Evolutionary conservation across 192 early-diverging fungal species (phyloP), one percentile per base, ranked within the genome.

Genomic region (Podila clonocystis): DNA sequence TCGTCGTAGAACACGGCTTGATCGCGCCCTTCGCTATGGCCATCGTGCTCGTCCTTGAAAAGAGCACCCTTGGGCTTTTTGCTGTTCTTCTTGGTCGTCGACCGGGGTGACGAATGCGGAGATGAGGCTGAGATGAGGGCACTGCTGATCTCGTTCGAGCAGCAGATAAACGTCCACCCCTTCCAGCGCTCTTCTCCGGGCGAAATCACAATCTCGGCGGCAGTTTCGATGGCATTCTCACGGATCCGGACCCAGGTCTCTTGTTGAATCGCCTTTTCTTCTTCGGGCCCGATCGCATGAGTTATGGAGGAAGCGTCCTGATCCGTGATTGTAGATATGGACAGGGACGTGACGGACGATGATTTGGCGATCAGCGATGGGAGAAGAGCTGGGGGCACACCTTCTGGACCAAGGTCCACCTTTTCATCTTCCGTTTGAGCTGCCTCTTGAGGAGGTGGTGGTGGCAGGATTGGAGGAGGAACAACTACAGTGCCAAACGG

Each of bases 101-200:
- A 49, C 20, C 61, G 58, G 1, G 64, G 67, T 4, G 71, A 64
- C 5, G 70, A 64, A 29, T 67, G 60, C 5, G 72, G 79, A 5
- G 72, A 82, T 5, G 72, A 75, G 19, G 60, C 58, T 24, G 62
- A 78, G 13, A 50, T 58, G 26, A 70, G 63, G 34, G 62, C 84
- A 85, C 63, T 77, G 60, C 45, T 86, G 84, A 72, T 89, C 82
- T 48, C 83, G 64, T 68, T 87, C 72, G 72, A 85, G 63, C 49
- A 91, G 84, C 26, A 91, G 50, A 89, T 83, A 61, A 93, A 84
- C 5, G 91, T 90, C 83, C 91, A 92, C 1, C 91, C 91, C 28
- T 86, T 64, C 68, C 90, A 82, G 50, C 85, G 75, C 11, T 79
- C 68, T 72, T 94, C 93, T 65, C 88, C 88, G 24, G 89, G 86